Conservation (phyloP, 148 eudicot species). For the Vaccinium myrtillus region DNA sequence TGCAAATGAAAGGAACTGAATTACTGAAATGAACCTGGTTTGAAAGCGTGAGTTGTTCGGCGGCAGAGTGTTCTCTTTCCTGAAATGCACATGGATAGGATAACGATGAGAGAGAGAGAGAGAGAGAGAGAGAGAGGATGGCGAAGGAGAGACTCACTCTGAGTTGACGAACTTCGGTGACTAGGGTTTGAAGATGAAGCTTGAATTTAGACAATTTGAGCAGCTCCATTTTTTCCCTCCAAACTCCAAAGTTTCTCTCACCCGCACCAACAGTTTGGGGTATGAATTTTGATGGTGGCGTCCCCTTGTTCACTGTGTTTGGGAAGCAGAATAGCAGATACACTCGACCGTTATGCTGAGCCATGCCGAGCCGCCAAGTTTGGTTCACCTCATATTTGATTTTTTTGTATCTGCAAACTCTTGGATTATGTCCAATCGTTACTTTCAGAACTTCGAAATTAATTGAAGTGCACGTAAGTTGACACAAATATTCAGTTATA, state of each 20-base stretch:
- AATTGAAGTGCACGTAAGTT: too few relatives aligned
- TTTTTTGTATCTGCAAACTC: too few relatives aligned
- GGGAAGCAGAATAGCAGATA: too few relatives aligned
- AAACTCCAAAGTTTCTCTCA: slow-evolving; percentile 22
- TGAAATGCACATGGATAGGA: slow-evolving; percentile 17
- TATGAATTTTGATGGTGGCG: not conserved
- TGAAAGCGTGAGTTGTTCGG: slow-evolving; percentile 36
- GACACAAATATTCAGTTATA: too few relatives aligned
- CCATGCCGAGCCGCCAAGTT: too few relatives aligned
- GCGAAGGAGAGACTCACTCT: slow-evolving; percentile 30
- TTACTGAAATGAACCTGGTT: slow-evolving; percentile 34
- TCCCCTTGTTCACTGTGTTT: too few relatives aligned
- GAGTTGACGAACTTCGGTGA: slow-evolving; percentile 43
- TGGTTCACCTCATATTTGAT: too few relatives aligned
- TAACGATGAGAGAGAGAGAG: not conserved
- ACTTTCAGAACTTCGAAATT: too few relatives aligned
- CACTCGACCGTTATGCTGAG: too few relatives aligned
- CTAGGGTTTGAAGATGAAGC: slow-evolving; percentile 55
- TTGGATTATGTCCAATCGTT: too few relatives aligned
- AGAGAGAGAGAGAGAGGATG: slow-evolving; percentile 13
- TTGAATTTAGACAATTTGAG: slow-evolving; percentile 48
- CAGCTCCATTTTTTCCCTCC: slow-evolving; percentile 56
- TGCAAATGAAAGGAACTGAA: not conserved
- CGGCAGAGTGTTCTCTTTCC: slow-evolving; percentile 45
- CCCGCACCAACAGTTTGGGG: not conserved